phyloP scores from a whole-genome alignment of 305 asterid genomes.

The Fraxinus xanthoxyloides region DNA sequence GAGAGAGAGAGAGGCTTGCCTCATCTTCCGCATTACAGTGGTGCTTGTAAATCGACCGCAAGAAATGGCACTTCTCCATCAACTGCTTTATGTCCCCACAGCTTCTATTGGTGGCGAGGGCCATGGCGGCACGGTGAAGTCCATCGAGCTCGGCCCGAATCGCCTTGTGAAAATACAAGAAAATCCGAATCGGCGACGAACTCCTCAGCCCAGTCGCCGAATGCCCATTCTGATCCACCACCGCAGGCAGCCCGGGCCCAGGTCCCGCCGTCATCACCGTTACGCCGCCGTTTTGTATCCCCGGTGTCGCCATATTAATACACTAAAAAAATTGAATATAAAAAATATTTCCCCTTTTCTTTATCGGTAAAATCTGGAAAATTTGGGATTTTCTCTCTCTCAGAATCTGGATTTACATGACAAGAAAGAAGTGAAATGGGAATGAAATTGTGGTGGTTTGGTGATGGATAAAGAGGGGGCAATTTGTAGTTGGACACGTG shows the following conservation, averaged over 20 bases:
- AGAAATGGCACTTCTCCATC: conserved; percentile 61
- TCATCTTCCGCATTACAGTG: conserved; percentile 99
- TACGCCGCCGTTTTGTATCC: conserved; percentile 58
- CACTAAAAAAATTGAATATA: neutral
- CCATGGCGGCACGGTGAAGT: conserved; percentile 74
- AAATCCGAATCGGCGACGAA: conserved; percentile 85
- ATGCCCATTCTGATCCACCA: conserved; percentile 58
- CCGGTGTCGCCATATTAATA: conserved; percentile 56
- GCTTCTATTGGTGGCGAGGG: conserved; percentile 57
- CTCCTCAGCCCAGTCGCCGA: conserved; percentile 40
- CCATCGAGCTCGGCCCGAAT: conserved; percentile 80
- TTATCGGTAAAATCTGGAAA: conserved; percentile 3
- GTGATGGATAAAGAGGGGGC: conserved; percentile 53
- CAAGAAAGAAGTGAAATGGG: conserved; percentile 20
- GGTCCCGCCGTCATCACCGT: conserved; percentile 47
- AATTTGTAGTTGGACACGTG: conserved; percentile 66
- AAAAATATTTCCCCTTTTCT: conserved; percentile 11
- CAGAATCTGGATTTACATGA: neutral
- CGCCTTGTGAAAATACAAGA: conserved; percentile 80
- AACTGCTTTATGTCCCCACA: conserved; percentile 65
- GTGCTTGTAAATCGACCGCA: conserved; percentile 88
- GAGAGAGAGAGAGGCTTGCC: conserved; percentile 31
- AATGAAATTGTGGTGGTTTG: neutral
- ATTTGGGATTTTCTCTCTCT: conserved; percentile 18
- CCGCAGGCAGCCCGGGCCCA: conserved; percentile 28